Percentiles rank a stretch among this genome's conserved stretches.
phyloP scores from a whole-genome alignment of 306 rosid species.

The Cucumis melo region DNA sequence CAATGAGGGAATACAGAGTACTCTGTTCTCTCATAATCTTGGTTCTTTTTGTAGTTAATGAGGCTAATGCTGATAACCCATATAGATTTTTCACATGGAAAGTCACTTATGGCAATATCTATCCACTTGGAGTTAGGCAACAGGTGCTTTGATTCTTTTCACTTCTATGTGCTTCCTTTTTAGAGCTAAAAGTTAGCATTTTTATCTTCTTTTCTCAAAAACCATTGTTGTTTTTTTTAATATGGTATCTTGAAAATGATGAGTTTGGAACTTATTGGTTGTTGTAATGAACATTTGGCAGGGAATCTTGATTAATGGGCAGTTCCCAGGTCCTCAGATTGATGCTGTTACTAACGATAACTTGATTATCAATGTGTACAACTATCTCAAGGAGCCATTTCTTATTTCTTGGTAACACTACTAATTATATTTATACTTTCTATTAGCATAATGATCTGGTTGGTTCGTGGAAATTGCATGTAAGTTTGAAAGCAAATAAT shows the following conservation, averaged over 20 bases:
- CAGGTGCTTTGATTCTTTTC: conserved; percentile 31
- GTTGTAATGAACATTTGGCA: conserved; percentile 16
- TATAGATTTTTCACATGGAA: conserved; percentile 76
- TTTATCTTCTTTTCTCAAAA: neutral
- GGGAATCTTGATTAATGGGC: conserved; percentile 94
- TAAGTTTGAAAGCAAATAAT: neutral
- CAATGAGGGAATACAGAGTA: conserved; percentile 3
- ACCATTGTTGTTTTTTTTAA: neutral
- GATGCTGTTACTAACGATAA: conserved; percentile 89
- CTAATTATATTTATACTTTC: neutral
- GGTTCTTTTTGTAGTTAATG: conserved; percentile 17
- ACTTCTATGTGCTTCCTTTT: conserved; percentile 7
- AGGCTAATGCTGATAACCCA: conserved; percentile 61
- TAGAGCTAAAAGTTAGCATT: neutral
- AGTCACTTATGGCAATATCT: conserved; percentile 76
- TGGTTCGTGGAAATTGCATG: neutral
- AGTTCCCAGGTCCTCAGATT: conserved; percentile 98
- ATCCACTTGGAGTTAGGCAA: conserved; percentile 86
- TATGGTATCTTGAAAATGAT: too few relatives aligned
- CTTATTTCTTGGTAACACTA: conserved; percentile 70
- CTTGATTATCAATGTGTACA: conserved; percentile 66
- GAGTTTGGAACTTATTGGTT: neutral
- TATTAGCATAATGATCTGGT: neutral
- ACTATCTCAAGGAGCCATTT: conserved; percentile 70
- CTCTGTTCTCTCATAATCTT: conserved; percentile 14